A percentile compares a stretch with the other conserved stretches of the same genome.
Conservation (phyloP, 2,329 filamentous ascomycete genomes). For the Ceratocystis papillata region DNA sequence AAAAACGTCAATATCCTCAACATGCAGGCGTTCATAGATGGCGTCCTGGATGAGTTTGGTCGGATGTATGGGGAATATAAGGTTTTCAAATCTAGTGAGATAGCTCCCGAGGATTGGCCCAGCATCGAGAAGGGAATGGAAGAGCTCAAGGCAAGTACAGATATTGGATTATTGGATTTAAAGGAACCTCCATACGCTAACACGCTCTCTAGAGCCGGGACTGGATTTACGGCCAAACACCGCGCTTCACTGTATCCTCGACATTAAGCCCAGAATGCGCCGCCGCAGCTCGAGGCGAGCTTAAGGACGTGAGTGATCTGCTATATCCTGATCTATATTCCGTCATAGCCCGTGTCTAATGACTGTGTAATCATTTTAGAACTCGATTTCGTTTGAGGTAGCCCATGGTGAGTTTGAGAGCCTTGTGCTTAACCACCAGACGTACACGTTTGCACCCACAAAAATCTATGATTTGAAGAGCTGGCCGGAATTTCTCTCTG, state of each 20-base stretch:
- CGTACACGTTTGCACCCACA: not conserved
- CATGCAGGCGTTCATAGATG: slow-evolving; percentile 38
- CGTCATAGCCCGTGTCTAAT: not conserved
- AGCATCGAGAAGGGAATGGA: slow-evolving; percentile 49
- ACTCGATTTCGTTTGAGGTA: slow-evolving; percentile 32
- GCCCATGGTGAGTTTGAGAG: slow-evolving; percentile 33
- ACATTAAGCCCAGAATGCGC: slow-evolving; percentile 49
- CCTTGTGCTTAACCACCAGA: slow-evolving; percentile 28
- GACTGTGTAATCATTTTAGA: slow-evolving; percentile 14
- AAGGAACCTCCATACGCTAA: slow-evolving; percentile 23
- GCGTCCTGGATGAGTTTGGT: slow-evolving; percentile 55
- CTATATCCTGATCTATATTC: not conserved
- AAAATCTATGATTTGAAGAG: slow-evolving; percentile 24
- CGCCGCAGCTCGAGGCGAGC: slow-evolving; percentile 42
- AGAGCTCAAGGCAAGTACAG: slow-evolving; percentile 47
- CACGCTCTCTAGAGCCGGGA: slow-evolving; percentile 42
- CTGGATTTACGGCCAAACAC: slow-evolving; percentile 81
- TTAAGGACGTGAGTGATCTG: slow-evolving; percentile 35
- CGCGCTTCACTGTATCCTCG: slow-evolving; percentile 63
- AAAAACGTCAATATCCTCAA: slow-evolving; percentile 57
- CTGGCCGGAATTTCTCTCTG: slow-evolving; percentile 19
- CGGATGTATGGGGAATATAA: slow-evolving; percentile 49
- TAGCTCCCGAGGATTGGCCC: slow-evolving; percentile 36
- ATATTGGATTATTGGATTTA: not conserved
- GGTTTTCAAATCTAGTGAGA: slow-evolving; percentile 40